phyloP scores from a whole-genome alignment of 352 stramenopile genomes.

The Phytophthora ramorum region DNA sequence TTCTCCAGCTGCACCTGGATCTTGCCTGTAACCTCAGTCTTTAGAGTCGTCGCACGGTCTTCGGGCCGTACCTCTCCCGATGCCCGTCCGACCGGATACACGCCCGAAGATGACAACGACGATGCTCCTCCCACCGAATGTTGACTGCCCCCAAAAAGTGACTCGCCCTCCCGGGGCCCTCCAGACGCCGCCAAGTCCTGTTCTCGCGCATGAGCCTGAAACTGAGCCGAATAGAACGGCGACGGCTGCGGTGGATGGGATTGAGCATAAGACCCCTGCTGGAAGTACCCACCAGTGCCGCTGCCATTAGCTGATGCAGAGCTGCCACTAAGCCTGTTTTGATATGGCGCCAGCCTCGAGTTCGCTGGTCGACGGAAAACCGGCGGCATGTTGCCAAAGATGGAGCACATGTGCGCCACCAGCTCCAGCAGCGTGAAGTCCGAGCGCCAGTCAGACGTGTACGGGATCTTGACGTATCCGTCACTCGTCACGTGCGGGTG shows the following conservation, averaged over 20 bases:
- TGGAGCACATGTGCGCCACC: slow-evolving; percentile 90
- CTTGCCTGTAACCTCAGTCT: slow-evolving; percentile 79
- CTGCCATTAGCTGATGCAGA: slow-evolving; percentile 23
- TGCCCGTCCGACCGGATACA: slow-evolving; percentile 14
- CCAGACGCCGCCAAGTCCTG: slow-evolving; percentile 21
- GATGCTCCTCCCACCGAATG: slow-evolving; percentile 18
- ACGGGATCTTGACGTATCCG: slow-evolving; percentile 88
- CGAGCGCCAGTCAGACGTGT: slow-evolving; percentile 83
- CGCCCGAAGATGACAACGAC: slow-evolving; percentile 26
- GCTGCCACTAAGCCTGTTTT: slow-evolving; percentile 42
- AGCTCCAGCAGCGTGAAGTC: slow-evolving; percentile 88
- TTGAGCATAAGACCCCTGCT: slow-evolving; percentile 44
- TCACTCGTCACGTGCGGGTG: slow-evolving; percentile 89
- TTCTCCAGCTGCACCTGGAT: slow-evolving; percentile 82
- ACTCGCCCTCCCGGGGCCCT: slow-evolving; percentile 30
- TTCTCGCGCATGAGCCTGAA: slow-evolving; percentile 34
- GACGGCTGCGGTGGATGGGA: slow-evolving; percentile 40
- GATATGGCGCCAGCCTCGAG: slow-evolving; percentile 41
- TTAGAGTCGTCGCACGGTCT: slow-evolving; percentile 60
- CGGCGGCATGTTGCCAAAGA: slow-evolving; percentile 88
- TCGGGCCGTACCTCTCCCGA: slow-evolving; percentile 32
- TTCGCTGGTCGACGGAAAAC: slow-evolving; percentile 80
- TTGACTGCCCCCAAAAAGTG: slow-evolving; percentile 55
- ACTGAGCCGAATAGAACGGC: slow-evolving; percentile 40
- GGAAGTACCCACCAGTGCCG: slow-evolving; percentile 54